Evolutionary conservation across 176 grass and related monocot species (phyloP).

Genomic region (Echinochloa phyllopogon): DNA sequence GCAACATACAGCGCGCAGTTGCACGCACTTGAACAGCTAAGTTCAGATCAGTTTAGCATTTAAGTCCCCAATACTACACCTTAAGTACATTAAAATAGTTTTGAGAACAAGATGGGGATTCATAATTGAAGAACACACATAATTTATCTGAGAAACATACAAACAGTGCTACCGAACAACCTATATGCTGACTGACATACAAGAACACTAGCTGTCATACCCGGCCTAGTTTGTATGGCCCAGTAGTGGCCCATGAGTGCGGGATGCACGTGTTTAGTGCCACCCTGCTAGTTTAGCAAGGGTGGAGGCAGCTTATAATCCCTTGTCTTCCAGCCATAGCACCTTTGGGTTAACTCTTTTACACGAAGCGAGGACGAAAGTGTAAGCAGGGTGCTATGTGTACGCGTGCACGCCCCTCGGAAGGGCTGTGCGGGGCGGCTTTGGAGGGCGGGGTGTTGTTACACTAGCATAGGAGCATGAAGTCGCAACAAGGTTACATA

Average conservation of each 20-base stretch:
- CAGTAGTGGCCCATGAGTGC: too few relatives aligned
- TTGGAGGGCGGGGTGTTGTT: too few relatives aligned
- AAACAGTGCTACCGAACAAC: not conserved
- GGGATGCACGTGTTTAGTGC: too few relatives aligned
- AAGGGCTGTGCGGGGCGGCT: too few relatives aligned
- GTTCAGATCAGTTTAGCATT: conserved; percentile 23
- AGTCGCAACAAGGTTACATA: not conserved
- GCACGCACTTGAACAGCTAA: conserved; percentile 1
- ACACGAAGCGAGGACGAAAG: too few relatives aligned
- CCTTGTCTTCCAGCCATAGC: too few relatives aligned
- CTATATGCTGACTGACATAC: conserved; percentile 12
- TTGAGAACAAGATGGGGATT: conserved; percentile 14
- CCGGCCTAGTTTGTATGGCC: too few relatives aligned
- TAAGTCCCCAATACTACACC: not conserved
- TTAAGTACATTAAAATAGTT: conserved; percentile 1
- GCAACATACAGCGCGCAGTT: not conserved
- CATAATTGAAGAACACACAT: conserved; percentile 23
- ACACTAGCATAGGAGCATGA: not conserved
- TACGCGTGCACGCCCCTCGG: too few relatives aligned
- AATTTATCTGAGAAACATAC: conserved; percentile 1
- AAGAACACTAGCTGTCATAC: conserved; percentile 8
- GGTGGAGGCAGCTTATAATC: too few relatives aligned
- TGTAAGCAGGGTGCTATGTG: too few relatives aligned
- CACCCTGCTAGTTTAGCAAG: too few relatives aligned
- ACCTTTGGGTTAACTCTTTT: too few relatives aligned